Evolutionary conservation across 257 asterid genomes (phyloP), one percentile per base, ranked within the genome.

Genomic region (Rehmannia glutinosa): DNA sequence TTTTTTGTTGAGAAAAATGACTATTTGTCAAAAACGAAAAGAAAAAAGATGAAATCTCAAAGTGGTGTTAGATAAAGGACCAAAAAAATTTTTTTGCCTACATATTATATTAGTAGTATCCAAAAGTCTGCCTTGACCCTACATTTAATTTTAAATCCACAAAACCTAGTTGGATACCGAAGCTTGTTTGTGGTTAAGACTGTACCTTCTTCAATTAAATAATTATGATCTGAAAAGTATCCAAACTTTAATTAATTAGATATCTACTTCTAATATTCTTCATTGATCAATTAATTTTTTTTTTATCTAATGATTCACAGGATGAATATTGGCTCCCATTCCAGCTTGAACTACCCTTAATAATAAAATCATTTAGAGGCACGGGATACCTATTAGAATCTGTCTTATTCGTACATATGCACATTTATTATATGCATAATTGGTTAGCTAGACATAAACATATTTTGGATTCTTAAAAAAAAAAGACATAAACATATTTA

Each of bases 241-340:
- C 75, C 32, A 28, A 25, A 23, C 36, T 53, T 65, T 7, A 55
- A 69, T 49, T 7, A 55, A 69, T 49, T 30, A 20, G 58, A 52
- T 51, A 20, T 43, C 7, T 15, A 45, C 28, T 36, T 8, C 10
- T 43, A n/a, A n/a, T n/a, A n/a, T n/a, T n/a, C n/a, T n/a, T n/a
- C n/a, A n/a, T n/a, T n/a, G n/a, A n/a, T n/a, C n/a, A n/a, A n/a
- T n/a, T n/a, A n/a, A n/a, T 43, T 15, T 1, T 21, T 11, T n/a
- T 42, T 25, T 36, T 58, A 7, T 35, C 3, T 23, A 21, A 9
- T 39, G 63, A 33, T 50, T 13, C 53, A 24, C 20, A 43, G 30
- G 42, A 63, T 23, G 39, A 72, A n/a, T n/a, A n/a, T n/a, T n/a
- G n/a, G 80, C 23, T 64, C 63, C 39, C 28, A 70, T 75, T 46